Percentiles rank a stretch among this genome's conserved stretches.
These are phyloP conservation scores for Fusarium sp. DNA, from an alignment of 2,329 filamentous ascomycete genomes.

Conservation along the genomic window DNA sequence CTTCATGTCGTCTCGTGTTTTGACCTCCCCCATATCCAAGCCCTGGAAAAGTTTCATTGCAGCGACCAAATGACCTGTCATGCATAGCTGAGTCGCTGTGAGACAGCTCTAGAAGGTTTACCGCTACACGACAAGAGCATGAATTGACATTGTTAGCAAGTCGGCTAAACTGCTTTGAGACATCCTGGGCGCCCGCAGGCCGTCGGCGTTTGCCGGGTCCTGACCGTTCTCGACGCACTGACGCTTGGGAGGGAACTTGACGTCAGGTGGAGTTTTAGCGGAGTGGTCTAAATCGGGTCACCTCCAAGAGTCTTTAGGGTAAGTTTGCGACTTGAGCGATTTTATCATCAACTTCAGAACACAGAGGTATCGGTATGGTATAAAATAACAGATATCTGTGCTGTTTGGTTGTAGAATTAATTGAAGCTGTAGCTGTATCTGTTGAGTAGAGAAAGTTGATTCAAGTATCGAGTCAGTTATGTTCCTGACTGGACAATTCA, in stretches of 20 bases:
- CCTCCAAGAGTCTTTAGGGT: not conserved
- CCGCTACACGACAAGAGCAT: not conserved
- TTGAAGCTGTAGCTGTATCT: not conserved
- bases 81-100: not conserved
- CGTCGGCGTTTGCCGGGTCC: not conserved
- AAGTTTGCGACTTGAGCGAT: not conserved
- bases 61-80: not conserved
- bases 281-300: not conserved
- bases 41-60: not conserved
- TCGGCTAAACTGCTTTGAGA: not conserved
- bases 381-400: not conserved
- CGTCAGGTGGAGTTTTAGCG: not conserved
- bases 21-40: not conserved
- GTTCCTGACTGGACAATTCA: not conserved
- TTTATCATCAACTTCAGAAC: not conserved
- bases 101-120: not conserved
- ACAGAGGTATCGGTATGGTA: no score
- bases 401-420: not conserved
- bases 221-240: not conserved
- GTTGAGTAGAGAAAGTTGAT: not conserved
- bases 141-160: not conserved
- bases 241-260: not conserved
- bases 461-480: not conserved
- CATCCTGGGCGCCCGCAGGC: not conserved
- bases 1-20: slow-evolving; percentile 1